Conservation (phyloP, 2,329 filamentous ascomycete genomes). For the Penicillium sp. region DNA sequence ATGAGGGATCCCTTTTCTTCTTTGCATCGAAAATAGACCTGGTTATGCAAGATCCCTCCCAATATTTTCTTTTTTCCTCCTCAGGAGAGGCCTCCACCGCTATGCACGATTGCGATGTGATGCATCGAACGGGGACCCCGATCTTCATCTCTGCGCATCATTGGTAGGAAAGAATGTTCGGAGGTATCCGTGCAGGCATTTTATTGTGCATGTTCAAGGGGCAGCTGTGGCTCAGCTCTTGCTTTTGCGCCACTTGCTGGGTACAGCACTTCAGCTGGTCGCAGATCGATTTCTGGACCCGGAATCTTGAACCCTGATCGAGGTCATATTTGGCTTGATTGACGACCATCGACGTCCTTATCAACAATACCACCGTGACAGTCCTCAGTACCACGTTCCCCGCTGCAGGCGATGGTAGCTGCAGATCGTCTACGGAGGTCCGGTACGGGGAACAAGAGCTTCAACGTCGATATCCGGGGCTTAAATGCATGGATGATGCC, state of each 20-base stretch:
- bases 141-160: neutral
- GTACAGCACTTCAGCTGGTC: neutral
- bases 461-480: neutral
- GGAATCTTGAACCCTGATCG: neutral
- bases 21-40: neutral
- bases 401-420: slow-evolving; percentile 5
- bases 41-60: neutral
- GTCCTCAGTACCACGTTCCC: slow-evolving; percentile 7
- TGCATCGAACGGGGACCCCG: neutral
- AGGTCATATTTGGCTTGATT: neutral
- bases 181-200: neutral
- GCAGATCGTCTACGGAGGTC: slow-evolving; percentile 9
- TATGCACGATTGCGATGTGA: neutral
- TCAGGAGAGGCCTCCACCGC: neutral
- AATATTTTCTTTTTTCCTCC: neutral
- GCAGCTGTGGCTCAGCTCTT: neutral
- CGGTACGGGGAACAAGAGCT: slow-evolving; percentile 17
- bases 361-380: slow-evolving; percentile 15
- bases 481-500: neutral
- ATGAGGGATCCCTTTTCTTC: too few species aligned
- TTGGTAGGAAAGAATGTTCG: neutral
- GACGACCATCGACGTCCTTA: neutral
- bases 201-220: neutral
- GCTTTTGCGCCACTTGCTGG: neutral
- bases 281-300: neutral